These are phyloP conservation scores for Vachellia pachyceras DNA, from an alignment of 306 rosid genomes.

Conservation along the genomic window DNA sequence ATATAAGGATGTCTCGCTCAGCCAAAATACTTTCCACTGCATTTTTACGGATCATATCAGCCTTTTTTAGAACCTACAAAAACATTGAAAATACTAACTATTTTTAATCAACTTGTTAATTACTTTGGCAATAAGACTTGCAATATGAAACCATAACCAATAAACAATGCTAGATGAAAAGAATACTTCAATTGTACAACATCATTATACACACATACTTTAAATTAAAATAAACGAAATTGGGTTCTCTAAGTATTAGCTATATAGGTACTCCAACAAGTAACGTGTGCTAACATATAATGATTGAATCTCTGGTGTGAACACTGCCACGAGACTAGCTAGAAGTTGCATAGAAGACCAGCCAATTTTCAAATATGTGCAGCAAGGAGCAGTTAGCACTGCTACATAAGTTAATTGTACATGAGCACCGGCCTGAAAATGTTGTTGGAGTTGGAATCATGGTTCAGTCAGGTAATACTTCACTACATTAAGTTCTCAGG, in stretches of 20 bases:
- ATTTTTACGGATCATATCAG: constrained; percentile 97
- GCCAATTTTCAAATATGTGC: background rate
- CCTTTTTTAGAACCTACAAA: constrained; percentile 88
- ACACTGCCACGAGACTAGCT: background rate
- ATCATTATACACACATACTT: constrained; percentile 1
- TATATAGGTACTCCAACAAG: background rate
- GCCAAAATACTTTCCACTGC: constrained; percentile 96
- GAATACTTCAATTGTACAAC: constrained; percentile 19
- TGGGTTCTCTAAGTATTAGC: background rate
- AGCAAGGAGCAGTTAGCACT: background rate
- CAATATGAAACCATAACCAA: constrained; percentile 32
- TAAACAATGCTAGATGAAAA: constrained; percentile 23
- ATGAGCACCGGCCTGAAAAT: background rate
- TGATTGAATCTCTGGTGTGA: background rate
- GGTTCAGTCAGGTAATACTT: background rate
- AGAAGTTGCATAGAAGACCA: background rate
- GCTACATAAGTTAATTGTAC: background rate
- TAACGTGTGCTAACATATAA: background rate
- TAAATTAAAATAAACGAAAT: background rate
- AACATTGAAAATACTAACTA: constrained; percentile 23
- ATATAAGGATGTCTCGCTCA: constrained; percentile 93
- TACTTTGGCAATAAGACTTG: constrained; percentile 28
- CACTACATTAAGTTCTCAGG: background rate
- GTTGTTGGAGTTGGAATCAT: background rate
- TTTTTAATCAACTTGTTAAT: constrained; percentile 21